Base-by-base conservation (phyloP, 345 rosid species). In the Odontarrhena argentea region DNA sequence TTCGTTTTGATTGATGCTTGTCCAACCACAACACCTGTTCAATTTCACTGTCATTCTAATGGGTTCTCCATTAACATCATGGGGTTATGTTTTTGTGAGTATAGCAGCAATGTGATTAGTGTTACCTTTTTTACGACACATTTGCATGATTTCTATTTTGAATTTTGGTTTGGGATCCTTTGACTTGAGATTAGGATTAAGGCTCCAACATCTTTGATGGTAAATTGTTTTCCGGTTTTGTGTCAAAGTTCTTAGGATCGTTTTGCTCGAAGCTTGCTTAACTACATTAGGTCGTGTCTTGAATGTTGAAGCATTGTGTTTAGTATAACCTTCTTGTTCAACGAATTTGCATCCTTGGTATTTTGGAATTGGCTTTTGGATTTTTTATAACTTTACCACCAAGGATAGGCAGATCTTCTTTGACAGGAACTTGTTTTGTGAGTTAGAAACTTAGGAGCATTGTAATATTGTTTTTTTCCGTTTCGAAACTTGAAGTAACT, bases 341-440 rank as follows among this genome's bases (percentile, higher is more conserved):
- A 5, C 22, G 7, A 8, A 6, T 18, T 45, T 56, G 26, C 37
- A 26, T 46, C n/a, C 2, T 47, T 26, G 6, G 13, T 45, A 0
- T 61, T 60, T 46, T 5, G 11, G 7, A 4, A 32, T 38, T 38
- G 42, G 9, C 11, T 8, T 2, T 8, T 10, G 42, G 12, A 8
- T 9, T 38, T 11, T 3, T 36, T 8, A 1, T 3, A 10, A 32
- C 9, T 32, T 60, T 60, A 60, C 4, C 5, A 13, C 30, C 45
- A 45, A 12, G 49, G 37, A 10, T 35, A 11, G 25, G 34, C 28
- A 34, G 43, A 35, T 45, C 34, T 62, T 62, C 6, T 62, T 3
- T 55, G 26, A 55, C 30, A 36, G 40, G 46, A 63, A 48, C 25
- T 37, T 64, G 28, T 32, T 18, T 18, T 14, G 38, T 37, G 68